These are phyloP conservation scores for Leccinum rimulosum DNA, from an alignment of 768 basidiomycete genomes.

Conservation along the genomic window DNA sequence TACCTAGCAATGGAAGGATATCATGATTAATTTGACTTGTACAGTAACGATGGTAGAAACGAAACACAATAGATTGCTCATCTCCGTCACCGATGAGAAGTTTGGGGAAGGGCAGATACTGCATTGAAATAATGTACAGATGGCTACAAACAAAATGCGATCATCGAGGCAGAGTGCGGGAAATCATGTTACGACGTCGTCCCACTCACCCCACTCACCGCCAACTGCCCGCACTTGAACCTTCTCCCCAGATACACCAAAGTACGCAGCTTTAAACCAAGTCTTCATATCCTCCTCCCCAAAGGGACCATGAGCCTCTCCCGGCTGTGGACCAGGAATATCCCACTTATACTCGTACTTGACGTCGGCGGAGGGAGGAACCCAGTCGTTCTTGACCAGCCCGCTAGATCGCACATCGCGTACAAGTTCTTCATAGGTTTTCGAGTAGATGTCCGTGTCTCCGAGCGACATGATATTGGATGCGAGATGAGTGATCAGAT, in stretches of 20 bases:
- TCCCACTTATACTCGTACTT: slow-evolving; percentile 85
- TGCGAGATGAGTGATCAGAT: slow-evolving; percentile 79
- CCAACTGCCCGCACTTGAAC: slow-evolving; percentile 67
- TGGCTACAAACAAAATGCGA: slow-evolving; percentile 1
- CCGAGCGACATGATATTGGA: slow-evolving; percentile 87
- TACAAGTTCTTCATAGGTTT: slow-evolving; percentile 82
- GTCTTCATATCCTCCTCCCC: slow-evolving; percentile 72
- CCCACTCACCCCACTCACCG: slow-evolving; percentile 75
- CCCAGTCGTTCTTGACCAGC: slow-evolving; percentile 64
- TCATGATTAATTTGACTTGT: slow-evolving; percentile 18
- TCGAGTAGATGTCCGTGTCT: slow-evolving; percentile 82
- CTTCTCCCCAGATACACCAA: slow-evolving; percentile 75
- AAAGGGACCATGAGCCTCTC: slow-evolving; percentile 76
- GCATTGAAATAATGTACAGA: slow-evolving; percentile 18
- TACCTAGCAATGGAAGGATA: slow-evolving; percentile 12
- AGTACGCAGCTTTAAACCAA: slow-evolving; percentile 82
- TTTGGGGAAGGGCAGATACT: background rate
- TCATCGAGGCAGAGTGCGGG: background rate
- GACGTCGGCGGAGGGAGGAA: slow-evolving; percentile 71
- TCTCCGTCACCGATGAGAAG: background rate
- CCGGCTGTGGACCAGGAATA: slow-evolving; percentile 46
- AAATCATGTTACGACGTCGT: slow-evolving; percentile 52
- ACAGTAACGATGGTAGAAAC: background rate
- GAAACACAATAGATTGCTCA: background rate
- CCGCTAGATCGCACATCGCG: slow-evolving; percentile 72